Conservation (phyloP, 2,329 filamentous ascomycete genomes). For the Stenocarpella maydis region DNA sequence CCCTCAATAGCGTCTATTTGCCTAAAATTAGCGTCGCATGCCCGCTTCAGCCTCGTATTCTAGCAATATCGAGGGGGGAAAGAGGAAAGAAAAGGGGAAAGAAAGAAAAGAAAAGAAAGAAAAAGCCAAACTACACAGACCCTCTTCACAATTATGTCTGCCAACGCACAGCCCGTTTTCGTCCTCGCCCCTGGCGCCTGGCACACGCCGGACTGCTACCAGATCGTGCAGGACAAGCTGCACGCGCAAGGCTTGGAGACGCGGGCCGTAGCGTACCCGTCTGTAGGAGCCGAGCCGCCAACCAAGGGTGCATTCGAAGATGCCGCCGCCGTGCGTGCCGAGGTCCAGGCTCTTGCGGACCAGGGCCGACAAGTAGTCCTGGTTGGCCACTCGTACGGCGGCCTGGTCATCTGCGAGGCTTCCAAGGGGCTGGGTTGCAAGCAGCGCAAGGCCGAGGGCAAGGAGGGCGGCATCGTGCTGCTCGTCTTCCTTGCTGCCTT, state of each 20-base stretch:
- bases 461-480: slow-evolving; percentile 46
- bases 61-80: slow-evolving; percentile 1
- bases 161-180: slow-evolving; percentile 38
- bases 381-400: slow-evolving; percentile 46
- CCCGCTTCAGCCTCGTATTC: slow-evolving; percentile 7
- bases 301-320: slow-evolving; percentile 41
- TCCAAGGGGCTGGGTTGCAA: slow-evolving; percentile 43
- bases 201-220: slow-evolving; percentile 43
- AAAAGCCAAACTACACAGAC: slow-evolving; percentile 1
- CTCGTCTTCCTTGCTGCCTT: slow-evolving; percentile 43
- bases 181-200: slow-evolving; percentile 49
- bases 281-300: slow-evolving; percentile 43
- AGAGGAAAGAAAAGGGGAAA: background rate
- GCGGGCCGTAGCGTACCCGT: slow-evolving; percentile 43
- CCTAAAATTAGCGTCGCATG: slow-evolving; percentile 2
- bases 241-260: slow-evolving; percentile 41
- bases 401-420: slow-evolving; percentile 42
- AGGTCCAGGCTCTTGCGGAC: slow-evolving; percentile 39
- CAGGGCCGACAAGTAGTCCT: slow-evolving; percentile 45
- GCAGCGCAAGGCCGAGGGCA: slow-evolving; percentile 42
- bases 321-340: slow-evolving; percentile 40
- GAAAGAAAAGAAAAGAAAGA: background rate
- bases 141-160: slow-evolving; percentile 17
- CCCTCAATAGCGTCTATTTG: background rate
- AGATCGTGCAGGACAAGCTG: slow-evolving; percentile 41